These are phyloP conservation scores for Pascua guehoae DNA, from an alignment of 1,284 basidiomycete species.

Conservation along the genomic window DNA sequence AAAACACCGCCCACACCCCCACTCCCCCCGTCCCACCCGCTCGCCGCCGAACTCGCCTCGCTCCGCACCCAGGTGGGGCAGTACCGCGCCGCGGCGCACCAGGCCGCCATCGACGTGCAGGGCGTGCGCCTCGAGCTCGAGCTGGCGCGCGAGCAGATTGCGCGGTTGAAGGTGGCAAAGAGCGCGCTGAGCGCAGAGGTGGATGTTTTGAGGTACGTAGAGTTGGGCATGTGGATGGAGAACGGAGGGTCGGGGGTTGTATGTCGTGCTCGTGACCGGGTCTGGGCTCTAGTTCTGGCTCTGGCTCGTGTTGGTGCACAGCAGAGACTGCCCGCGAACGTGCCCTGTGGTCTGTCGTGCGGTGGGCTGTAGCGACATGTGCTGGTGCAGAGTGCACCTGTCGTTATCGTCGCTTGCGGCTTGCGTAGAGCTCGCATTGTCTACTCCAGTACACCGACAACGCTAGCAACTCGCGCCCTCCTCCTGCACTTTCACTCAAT, in stretches of 20 bases:
- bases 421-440: too few relatives aligned
- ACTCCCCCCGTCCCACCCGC: conserved; percentile 54
- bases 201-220: conserved; percentile 36
- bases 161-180: conserved; percentile 42
- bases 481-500: too few relatives aligned
- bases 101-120: conserved; percentile 46
- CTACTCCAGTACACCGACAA: too few relatives aligned
- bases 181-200: conserved; percentile 36
- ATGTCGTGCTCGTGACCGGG: neutral
- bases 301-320: neutral
- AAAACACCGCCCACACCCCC: conserved; percentile 32
- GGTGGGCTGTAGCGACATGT: too few relatives aligned
- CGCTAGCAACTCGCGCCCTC: too few relatives aligned
- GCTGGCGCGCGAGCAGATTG: conserved; percentile 39
- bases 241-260: neutral
- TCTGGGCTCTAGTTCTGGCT: neutral
- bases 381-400: too few relatives aligned
- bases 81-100: conserved; percentile 54
- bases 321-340: too few relatives aligned
- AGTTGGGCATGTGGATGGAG: neutral
- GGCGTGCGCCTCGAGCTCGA: conserved; percentile 44
- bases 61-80: conserved; percentile 62
- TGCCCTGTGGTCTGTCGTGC: too few relatives aligned
- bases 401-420: too few relatives aligned
- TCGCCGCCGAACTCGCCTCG: conserved; percentile 62